Evolutionary conservation across 2,329 filamentous ascomycete species (phyloP), one percentile per base, ranked within the genome.

Genomic region (Aspergillus ustus): DNA sequence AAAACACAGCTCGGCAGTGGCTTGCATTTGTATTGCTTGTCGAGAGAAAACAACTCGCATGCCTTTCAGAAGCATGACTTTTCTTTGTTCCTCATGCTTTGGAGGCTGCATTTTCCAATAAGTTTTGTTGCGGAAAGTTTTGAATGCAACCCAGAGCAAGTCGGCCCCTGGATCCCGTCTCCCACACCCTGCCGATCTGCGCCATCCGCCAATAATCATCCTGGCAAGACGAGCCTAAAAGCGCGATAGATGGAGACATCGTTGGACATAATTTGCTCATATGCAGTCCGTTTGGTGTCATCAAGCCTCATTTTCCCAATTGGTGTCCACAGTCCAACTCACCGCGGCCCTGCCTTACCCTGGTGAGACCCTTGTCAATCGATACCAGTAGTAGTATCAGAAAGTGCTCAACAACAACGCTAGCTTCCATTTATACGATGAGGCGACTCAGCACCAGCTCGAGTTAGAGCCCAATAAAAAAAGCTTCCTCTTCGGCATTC

Each of bases 141-240:
- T 1, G 25, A 22, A 50, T 11, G 11, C 48, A 29, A 25, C 8
- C 22, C 19, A 15, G 28, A 44, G n/a, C 43, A 25, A 20, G 20
- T 37, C 31, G 29, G 37, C 25, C 51, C 51, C 43, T 55, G 40
- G 19, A 46, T 55, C 40, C 25, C 19, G 25, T 55, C 2, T 31
- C 34, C 52, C 52, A 13, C 52, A 53, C 53, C 53, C 43, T 55
- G 54, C 31, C 54, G 45, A 57, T 57, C 54, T 57, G 8, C 45
- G 11, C 31, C n/a, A n/a, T 25, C 52, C 19, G 8, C 43, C 53
- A 57, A 57, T 57, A 49, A 40, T 17, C 28, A 19, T 17, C 25
- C 7, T 19, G 40, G 40, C 28, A 40, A 34, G 15, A 29, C 7
- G 54, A 48, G 54, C 45, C 45, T 57, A 49, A 57, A 48, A 50